These are phyloP conservation scores for Platanthera guangdongensis DNA, from an alignment of 106 monocot species.

Conservation along the genomic window DNA sequence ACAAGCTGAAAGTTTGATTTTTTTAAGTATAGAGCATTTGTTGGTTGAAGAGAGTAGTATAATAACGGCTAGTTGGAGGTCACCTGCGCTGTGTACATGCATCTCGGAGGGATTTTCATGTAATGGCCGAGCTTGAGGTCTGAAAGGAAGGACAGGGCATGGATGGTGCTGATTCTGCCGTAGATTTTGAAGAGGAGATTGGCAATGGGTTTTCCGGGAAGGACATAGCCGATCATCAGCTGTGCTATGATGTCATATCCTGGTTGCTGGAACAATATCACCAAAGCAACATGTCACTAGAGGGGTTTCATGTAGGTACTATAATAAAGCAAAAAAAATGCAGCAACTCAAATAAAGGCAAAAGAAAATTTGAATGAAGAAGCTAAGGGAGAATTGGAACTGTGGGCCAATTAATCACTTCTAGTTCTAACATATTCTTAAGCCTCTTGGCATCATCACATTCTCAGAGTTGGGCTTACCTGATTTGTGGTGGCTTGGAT, in stretches of 20 bases:
- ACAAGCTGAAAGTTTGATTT: conserved; percentile 39
- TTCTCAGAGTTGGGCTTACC: conserved; percentile 17
- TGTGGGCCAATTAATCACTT: no score
- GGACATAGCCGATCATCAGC: conserved; percentile 74
- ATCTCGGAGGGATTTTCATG: conserved; percentile 89
- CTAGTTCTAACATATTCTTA: not conserved
- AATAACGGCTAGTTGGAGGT: not conserved
- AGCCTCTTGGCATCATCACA: no score
- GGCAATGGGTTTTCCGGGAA: conserved; percentile 82
- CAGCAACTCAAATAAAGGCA: no score
- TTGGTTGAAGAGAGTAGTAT: not conserved
- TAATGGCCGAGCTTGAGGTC: conserved; percentile 94
- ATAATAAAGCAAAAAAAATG: not conserved
- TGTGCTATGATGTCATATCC: conserved; percentile 95
- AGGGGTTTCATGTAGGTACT: not conserved
- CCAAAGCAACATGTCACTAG: no score
- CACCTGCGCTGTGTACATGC: conserved; percentile 96
- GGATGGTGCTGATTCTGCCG: conserved; percentile 78
- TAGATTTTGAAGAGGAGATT: conserved; percentile 88
- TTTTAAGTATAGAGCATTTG: not conserved
- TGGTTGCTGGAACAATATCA: conserved; percentile 51
- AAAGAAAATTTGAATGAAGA: no score
- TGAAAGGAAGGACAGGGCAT: conserved; percentile 73
- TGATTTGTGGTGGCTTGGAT: conserved; percentile 93
- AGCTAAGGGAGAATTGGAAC: no score